Percentiles rank a stretch among this genome's conserved stretches.
Conservation (phyloP, 805 yeast genomes). For the Metschnikowia similis region DNA sequence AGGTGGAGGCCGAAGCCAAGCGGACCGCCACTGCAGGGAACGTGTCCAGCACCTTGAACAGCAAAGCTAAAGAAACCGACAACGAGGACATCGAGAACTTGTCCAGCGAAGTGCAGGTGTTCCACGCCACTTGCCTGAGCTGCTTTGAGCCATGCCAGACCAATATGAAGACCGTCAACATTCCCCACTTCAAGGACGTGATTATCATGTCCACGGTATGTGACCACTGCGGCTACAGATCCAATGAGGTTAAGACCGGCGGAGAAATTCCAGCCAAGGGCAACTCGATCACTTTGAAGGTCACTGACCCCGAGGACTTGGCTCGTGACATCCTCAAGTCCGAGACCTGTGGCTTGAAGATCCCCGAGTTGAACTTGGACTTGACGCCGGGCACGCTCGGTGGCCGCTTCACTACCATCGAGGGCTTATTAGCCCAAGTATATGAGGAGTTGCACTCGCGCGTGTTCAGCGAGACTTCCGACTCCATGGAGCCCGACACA, state of each 20-base stretch:
- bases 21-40: slow-evolving; percentile 36
- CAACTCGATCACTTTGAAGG: slow-evolving; percentile 61
- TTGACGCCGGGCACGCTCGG: slow-evolving; percentile 95
- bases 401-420: slow-evolving; percentile 95
- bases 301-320: slow-evolving; percentile 88
- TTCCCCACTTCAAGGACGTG: slow-evolving; percentile 97
- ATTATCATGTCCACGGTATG: slow-evolving; percentile 94
- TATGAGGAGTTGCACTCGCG: slow-evolving; percentile 81
- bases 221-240: slow-evolving; percentile 88
- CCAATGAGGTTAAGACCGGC: slow-evolving; percentile 97
- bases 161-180: slow-evolving; percentile 93
- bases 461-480: slow-evolving; percentile 82
- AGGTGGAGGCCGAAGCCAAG: slow-evolving; percentile 48
- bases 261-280: slow-evolving; percentile 92
- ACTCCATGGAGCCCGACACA: slow-evolving; percentile 80
- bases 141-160: slow-evolving; percentile 82
- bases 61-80: slow-evolving; percentile 30
- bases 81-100: slow-evolving; percentile 79
- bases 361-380: slow-evolving; percentile 89
- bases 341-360: slow-evolving; percentile 80
- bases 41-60: slow-evolving; percentile 22
- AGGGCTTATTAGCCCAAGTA: slow-evolving; percentile 87
- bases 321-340: slow-evolving; percentile 92
- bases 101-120: slow-evolving; percentile 87
- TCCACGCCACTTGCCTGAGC: slow-evolving; percentile 87